Evolutionary conservation across 75 land plant species (phyloP), one percentile per base, ranked within the genome.

Genomic region (Pinus albicaulis): DNA sequence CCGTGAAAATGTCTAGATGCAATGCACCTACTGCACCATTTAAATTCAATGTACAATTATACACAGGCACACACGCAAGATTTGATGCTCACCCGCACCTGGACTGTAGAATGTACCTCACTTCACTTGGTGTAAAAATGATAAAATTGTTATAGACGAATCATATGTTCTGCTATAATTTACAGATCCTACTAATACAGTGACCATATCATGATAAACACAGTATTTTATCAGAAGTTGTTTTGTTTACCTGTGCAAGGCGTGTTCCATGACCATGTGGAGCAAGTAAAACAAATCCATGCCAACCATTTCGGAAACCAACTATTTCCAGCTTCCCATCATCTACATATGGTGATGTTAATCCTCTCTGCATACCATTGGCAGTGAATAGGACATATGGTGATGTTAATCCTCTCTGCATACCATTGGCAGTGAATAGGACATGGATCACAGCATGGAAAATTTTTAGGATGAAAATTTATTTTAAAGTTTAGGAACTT

Each of bases 221-320:
- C 19, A 59, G 72, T 60, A n/a, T 62, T 36, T 41, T 20, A 68
- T 38, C 41, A 68, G 72, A 64, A 76, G 52, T 55, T n/a, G 62
- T 77, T 31, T 36, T 23, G 41, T 34, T 41, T 55, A 95, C 99
- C 93, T 97, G 99, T 41, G 99, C 99, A 63, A 97, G 90, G 36
- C 99, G 98, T 62, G 98, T 95, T 3, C 98, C 99, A 81, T 97
- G 99, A 16, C 98, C 99, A 2, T 92, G 89, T 20, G 98, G 95
- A 71, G 87, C 75, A 60, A 95, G 82, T 73, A 97, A 80, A 76
- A 86, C 88, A 48, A 92, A 84, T 34, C 99, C 99, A 82, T 97
- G 99, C 98, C 99, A 97, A 58, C 92, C 99, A 84, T 95, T 87
- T 82, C 87, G 83, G 76, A 97, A 97, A 0, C 99, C 99, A 63